A percentile compares a stretch with the other conserved stretches of the same genome.
These are phyloP conservation scores for Russula dissimulans DNA, from an alignment of 768 basidiomycete species.

Conservation along the genomic window DNA sequence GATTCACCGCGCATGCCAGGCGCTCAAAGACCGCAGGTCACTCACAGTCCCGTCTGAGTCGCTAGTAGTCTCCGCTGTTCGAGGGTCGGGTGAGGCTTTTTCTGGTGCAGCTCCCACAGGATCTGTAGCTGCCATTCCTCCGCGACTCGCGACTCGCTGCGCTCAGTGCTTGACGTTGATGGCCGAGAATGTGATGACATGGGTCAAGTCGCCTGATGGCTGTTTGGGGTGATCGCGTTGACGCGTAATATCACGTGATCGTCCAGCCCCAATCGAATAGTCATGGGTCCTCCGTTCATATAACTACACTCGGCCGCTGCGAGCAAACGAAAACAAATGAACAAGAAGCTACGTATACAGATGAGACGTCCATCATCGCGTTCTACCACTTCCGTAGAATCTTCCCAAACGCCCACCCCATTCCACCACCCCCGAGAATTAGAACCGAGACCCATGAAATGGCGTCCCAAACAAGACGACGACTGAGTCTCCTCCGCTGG, in stretches of 20 bases:
- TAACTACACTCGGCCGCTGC: conserved; percentile 2
- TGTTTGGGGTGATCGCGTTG: background rate
- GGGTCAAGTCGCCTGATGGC: background rate
- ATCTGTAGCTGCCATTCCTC: conserved; percentile 16
- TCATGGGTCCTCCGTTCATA: background rate
- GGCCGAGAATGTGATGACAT: background rate
- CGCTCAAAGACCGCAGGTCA: background rate
- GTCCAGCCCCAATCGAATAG: too few relatives aligned
- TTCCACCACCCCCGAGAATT: conserved; percentile 46
- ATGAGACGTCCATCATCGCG: background rate
- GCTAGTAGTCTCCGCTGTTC: conserved; percentile 11
- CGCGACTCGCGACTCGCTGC: background rate
- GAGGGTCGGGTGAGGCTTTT: conserved; percentile 2
- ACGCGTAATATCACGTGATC: background rate
- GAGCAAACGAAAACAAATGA: background rate
- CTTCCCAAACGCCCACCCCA: conserved; percentile 50
- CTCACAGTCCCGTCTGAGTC: conserved; percentile 17
- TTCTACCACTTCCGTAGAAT: conserved; percentile 44
- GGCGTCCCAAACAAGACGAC: conserved; percentile 76
- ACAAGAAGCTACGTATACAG: conserved; percentile 9
- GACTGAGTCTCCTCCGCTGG: conserved; percentile 62
- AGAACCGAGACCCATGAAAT: conserved; percentile 68
- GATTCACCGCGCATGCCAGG: background rate
- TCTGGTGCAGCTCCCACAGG: conserved; percentile 7
- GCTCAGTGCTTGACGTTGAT: background rate